Percentiles rank a stretch among this genome's conserved stretches.
Conservation (phyloP, 768 basidiomycete genomes). For the Mrakia blollopis region DNA sequence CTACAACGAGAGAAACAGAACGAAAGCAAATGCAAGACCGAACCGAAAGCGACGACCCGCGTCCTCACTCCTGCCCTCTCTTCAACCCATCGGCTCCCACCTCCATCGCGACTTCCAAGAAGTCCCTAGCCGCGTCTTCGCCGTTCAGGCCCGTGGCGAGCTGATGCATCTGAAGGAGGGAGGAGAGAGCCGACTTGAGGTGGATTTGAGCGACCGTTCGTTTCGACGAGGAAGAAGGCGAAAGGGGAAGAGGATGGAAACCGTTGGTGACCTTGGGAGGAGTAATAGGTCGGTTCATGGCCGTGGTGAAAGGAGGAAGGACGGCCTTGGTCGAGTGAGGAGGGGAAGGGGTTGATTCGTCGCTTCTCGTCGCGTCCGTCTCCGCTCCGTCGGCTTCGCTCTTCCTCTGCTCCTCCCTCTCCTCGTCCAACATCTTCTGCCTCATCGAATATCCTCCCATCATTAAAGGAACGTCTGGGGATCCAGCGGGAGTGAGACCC, state of each 20-base stretch:
- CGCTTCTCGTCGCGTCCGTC: not conserved
- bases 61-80: not conserved
- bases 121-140: not conserved
- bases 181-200: not conserved
- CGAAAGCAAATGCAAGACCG: not conserved
- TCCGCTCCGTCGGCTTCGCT: not conserved
- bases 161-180: not conserved
- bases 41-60: not conserved
- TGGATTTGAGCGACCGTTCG: not conserved
- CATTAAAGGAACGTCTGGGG: not conserved
- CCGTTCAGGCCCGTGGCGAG: not conserved
- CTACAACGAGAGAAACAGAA: not conserved
- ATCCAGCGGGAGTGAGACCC: slow-evolving; percentile 23
- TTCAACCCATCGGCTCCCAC: slow-evolving; percentile 7
- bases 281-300: not conserved
- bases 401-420: not conserved
- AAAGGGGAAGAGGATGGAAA: not conserved
- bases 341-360: not conserved
- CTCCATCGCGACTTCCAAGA: slow-evolving; percentile 2
- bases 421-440: not conserved
- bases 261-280: not conserved
- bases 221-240: not conserved
- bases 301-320: not conserved
- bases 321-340: not conserved
- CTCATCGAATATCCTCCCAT: not conserved